Base-by-base conservation (phyloP, 139 green algal genomes). In the Chlorokybus atmophyticus region DNA sequence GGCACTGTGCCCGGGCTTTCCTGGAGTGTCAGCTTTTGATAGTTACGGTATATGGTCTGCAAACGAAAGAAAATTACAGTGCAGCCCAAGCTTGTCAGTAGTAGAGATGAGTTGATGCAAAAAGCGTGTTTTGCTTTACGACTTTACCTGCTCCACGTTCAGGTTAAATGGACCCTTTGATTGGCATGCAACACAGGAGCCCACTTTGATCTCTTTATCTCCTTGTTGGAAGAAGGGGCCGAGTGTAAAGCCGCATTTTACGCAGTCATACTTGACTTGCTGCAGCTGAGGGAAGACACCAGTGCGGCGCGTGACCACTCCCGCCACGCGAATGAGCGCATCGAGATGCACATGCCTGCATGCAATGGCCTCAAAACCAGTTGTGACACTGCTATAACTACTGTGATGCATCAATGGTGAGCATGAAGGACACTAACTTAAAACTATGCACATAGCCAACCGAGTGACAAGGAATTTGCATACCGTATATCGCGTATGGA, bases 21-120 rank as follows among this genome's bases (percentile, higher is more conserved):
- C 77, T 98, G 90, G 72, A 98, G 77, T 32, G 85, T 94, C 26
- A 99, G 68, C 79, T 93, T 94, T 79, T 99, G 92, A 71, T 94
- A 98, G 76, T 98, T 95, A 39, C 83, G 73, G 82, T 97, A 98
- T 32, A 94, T 60, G 2, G 91, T 97, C 77, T 94, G 50, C 49
- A n/a, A 8, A 60, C 7, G 26, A 32, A 40, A 60, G 32, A 62
- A 14, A 25, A 31, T n/a, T 26, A 3, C 3, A 4, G 2, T 23
- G 52, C 55, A 55, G 10, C 17, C n/a, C 52, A 59, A 17, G 50
- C 2, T 28, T 3, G 27, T 6, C 4, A 5, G 21, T 6, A 32
- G n/a, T 8, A 55, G 49, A 32, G 23, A 55, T 5, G 49, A 55
- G n/a, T 27, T 21, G 8, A 52, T 7, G 39, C 19, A 47, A 19